Base-by-base conservation (phyloP, 768 basidiomycete genomes). In the Cubamyces lactineus region DNA sequence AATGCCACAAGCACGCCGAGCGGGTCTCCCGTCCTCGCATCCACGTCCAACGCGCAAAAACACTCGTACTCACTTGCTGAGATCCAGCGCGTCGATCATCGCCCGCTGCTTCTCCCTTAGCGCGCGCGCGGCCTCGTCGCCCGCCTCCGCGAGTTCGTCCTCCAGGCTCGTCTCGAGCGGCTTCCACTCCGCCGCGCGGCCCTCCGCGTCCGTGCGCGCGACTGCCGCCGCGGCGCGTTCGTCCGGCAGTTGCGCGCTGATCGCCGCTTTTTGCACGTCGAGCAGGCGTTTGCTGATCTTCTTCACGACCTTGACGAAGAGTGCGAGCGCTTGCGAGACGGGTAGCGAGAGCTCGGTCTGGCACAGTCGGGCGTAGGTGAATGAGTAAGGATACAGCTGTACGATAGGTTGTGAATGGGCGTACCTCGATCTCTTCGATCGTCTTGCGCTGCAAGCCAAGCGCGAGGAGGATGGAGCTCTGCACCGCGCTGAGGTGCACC, bases 301-400 rank as follows among this genome's bases (percentile, higher is more conserved):
- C 54, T 93, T 86, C 53, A 98, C 77, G 41, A 94, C 79, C 77
- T 98, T 98, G 66, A 87, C 89, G 75, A 99, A 95, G 39, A 98
- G 78, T 0, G 96, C 96, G 7, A 99, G 81, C 2, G 85, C 81
- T 73, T 98, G 96, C 0, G 88, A 88, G 28, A 95, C 91, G 0
- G 94, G 90, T 0, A 98, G 77, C 7, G 86, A 84, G 19, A 98
- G 81, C 70, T 98, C 95, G 21, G 78, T 73, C 91, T 94, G 68
- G 12, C 28, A 21, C 11, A 52, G 17, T 13, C 30, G 53, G 34
- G 21, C 48, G 11, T 53, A 19, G 28, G 61, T 28, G 28, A 28
- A 28, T 17, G 15, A 43, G 43, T 40, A 50, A 41, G 17, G n/a
- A 62, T 8, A n/a, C 15, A 12, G 53, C 12, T 1, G 2, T 17